Conservation (phyloP, 306 rosid species). For the Alnus rubra region DNA sequence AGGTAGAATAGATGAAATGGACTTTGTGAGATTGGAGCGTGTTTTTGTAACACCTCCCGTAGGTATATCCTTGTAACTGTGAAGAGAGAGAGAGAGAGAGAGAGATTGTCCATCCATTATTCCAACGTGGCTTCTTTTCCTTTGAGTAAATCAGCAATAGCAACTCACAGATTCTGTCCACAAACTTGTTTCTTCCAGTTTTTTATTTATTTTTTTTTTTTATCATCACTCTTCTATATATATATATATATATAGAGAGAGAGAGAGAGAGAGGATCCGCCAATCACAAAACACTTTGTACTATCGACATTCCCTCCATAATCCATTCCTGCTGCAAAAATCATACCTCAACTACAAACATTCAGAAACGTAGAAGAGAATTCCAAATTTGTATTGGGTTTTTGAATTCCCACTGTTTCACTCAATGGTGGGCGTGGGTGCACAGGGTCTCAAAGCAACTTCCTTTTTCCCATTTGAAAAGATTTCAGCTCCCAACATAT, state of each 20-base stretch:
- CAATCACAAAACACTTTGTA: constrained; percentile 31
- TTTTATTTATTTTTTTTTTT: neutral
- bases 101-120: neutral
- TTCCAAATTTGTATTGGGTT: neutral
- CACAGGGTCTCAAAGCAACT: constrained; percentile 40
- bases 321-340: constrained; percentile 11
- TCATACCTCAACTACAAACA: constrained; percentile 19
- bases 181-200: constrained; percentile 8
- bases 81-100: neutral
- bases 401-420: neutral
- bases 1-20: no score
- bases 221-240: neutral
- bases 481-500: constrained; percentile 38
- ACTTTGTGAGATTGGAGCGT: no score
- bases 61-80: no score
- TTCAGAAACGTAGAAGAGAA: neutral
- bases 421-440: constrained; percentile 66
- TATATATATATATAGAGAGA: neutral
- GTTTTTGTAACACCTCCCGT: no score
- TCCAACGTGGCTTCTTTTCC: constrained; percentile 3
- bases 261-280: constrained; percentile 10
- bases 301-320: constrained; percentile 27
- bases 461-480: constrained; percentile 25
- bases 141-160: neutral
- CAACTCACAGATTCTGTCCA: constrained; percentile 37